phyloP scores from a whole-genome alignment of 768 basidiomycete species.

The Dacryopinax primogenitus region DNA sequence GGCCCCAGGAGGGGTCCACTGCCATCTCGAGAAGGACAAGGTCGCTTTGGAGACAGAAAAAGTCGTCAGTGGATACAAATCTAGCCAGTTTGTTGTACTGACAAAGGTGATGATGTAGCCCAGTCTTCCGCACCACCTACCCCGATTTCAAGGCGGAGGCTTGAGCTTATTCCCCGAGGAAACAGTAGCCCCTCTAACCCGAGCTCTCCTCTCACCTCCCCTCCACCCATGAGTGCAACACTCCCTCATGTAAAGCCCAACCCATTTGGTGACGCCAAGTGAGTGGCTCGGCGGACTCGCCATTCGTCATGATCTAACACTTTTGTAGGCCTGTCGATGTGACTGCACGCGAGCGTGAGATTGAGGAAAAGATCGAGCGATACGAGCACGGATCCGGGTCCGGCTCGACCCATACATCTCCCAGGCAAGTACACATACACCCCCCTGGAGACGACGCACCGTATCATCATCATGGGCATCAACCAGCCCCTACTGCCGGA shows the following conservation, averaged over 20 bases:
- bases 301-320: background rate
- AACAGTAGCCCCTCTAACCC: conserved; percentile 51
- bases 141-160: conserved; percentile 65
- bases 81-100: background rate
- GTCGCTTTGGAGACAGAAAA: background rate
- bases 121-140: conserved; percentile 61
- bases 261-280: conserved; percentile 10
- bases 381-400: conserved; percentile 35
- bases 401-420: background rate
- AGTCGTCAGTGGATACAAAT: background rate
- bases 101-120: background rate
- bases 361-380: conserved; percentile 55
- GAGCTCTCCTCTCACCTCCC: conserved; percentile 67
- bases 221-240: conserved; percentile 44
- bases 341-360: conserved; percentile 58
- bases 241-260: conserved; percentile 7
- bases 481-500: background rate
- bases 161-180: conserved; percentile 68
- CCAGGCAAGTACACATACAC: background rate
- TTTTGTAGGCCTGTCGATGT: conserved; percentile 67
- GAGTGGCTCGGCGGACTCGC: background rate
- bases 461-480: background rate
- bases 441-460: background rate
- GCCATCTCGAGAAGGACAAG: background rate
- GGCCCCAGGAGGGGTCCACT: conserved; percentile 7